Conservation (phyloP, 2,329 filamentous ascomycete species). For the Epichloe coenophiala region DNA sequence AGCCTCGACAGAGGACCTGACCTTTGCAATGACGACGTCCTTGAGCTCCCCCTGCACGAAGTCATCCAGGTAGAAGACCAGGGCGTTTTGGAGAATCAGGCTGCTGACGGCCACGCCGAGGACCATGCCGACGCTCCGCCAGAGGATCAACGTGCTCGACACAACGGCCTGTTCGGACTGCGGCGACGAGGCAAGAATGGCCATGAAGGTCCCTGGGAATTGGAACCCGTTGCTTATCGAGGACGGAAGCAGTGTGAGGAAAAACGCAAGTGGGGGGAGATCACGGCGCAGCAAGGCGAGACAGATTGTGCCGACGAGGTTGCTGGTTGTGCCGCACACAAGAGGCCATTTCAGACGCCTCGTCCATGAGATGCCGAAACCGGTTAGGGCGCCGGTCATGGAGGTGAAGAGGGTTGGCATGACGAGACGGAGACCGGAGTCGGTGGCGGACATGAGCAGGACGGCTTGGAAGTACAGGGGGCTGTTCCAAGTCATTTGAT, state of each 20-base stretch:
- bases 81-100: conserved; percentile 58
- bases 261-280: conserved; percentile 36
- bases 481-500: conserved; percentile 15
- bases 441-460: conserved; percentile 53
- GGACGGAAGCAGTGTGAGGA: conserved; percentile 42
- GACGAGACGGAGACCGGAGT: conserved; percentile 59
- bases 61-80: conserved; percentile 43
- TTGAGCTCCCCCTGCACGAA: conserved; percentile 45
- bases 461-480: conserved; percentile 65
- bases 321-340: conserved; percentile 32
- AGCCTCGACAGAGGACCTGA: conserved; percentile 41
- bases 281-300: conserved; percentile 36
- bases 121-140: conserved; percentile 57
- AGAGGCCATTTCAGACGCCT: conserved; percentile 47
- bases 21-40: conserved; percentile 36
- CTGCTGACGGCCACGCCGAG: conserved; percentile 61
- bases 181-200: conserved; percentile 43
- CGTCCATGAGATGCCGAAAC: conserved; percentile 48
- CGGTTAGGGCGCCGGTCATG: conserved; percentile 39
- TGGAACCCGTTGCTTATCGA: conserved; percentile 49
- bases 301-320: conserved; percentile 35
- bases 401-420: conserved; percentile 46
- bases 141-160: conserved; percentile 57
- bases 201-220: conserved; percentile 51
- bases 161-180: conserved; percentile 54